Evolutionary conservation across 805 yeast species (phyloP), one percentile per base, ranked within the genome.

Genomic region (Candida adriatica): DNA sequence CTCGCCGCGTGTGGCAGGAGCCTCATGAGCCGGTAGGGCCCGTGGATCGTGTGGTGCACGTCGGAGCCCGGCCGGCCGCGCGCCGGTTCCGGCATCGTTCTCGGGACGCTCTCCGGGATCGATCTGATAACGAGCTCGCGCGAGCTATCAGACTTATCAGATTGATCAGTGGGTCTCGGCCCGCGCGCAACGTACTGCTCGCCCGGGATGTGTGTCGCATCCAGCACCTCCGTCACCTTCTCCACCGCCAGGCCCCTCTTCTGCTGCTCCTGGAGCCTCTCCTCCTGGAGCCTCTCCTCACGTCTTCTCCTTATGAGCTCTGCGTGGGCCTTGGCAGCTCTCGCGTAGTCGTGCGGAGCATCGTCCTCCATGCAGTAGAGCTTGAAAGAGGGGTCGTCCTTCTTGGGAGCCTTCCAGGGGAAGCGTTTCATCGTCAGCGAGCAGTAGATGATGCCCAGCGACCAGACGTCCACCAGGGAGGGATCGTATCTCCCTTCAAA

Each of bases 351-450:
- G 55, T 82, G 92, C 48, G 80, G 79, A 31, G 68, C 66, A 48
- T 83, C 92, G 59, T 83, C 92, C 5, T 62, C 66, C 67, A 71
- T 55, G 29, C 76, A 71, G 49, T 71, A 83, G 19, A 82, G 59
- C 43, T 68, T 70, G 55, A 75, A 83, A 46, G 86, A 78, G 41
- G 79, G 77, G 55, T 83, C 94, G 20, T 73, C 56, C 13, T 61
- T 62, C 43, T 70, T 73, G 9, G 94, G 94, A 2, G 79, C 82
- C 53, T 82, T 83, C 94, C 94, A 83, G 3, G 94, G 94, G 52
- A 83, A 83, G 50, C 88, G 69, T 57, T 82, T 78, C 38, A 83
- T 62, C 43, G 85, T 79, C 90, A 83, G 82, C 59, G 94, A 83
- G 57, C 94, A 83, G 51, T 78, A 83, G 17, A 83, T 83, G 21